These are phyloP conservation scores for Solanum chmielewskii DNA, from an alignment of 257 asterid genomes.

Conservation along the genomic window DNA sequence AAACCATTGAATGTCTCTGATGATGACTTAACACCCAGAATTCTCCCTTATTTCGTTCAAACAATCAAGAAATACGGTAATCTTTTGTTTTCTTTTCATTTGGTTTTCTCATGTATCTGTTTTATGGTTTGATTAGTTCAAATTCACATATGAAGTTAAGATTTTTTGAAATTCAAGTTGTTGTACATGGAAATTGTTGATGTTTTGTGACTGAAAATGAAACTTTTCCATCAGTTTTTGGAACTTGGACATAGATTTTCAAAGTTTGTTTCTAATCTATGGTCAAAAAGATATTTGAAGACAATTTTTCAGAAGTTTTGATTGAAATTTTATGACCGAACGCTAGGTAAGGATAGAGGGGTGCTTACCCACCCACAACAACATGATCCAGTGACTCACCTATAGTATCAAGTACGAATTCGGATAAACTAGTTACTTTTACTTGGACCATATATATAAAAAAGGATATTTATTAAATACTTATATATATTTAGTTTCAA, in stretches of 20 bases:
- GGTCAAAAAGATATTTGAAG: not conserved
- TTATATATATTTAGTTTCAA: not conserved
- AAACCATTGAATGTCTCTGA: slow-evolving; percentile 22
- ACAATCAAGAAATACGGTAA: slow-evolving; percentile 19
- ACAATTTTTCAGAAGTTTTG: not conserved
- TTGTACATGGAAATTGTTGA: not conserved
- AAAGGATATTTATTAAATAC: not conserved
- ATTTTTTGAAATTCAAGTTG: not conserved
- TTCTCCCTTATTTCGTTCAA: slow-evolving; percentile 6
- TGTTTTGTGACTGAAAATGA: not conserved
- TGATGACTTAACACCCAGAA: slow-evolving; percentile 18
- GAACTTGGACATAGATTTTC: not conserved
- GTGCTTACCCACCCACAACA: too few relatives aligned
- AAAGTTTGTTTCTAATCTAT: not conserved
- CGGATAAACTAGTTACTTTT: too few relatives aligned
- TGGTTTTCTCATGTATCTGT: not conserved
- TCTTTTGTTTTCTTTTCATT: not conserved
- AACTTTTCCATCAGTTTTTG: not conserved
- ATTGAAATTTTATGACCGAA: not conserved
- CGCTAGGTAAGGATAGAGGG: too few relatives aligned
- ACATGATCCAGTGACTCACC: too few relatives aligned
- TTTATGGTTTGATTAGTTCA: not conserved
- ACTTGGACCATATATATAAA: too few relatives aligned
- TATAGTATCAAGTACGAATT: too few relatives aligned
- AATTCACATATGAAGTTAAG: not conserved